Evolutionary conservation across 257 asterid species (phyloP).

Genomic region (Salvia hispanica): DNA sequence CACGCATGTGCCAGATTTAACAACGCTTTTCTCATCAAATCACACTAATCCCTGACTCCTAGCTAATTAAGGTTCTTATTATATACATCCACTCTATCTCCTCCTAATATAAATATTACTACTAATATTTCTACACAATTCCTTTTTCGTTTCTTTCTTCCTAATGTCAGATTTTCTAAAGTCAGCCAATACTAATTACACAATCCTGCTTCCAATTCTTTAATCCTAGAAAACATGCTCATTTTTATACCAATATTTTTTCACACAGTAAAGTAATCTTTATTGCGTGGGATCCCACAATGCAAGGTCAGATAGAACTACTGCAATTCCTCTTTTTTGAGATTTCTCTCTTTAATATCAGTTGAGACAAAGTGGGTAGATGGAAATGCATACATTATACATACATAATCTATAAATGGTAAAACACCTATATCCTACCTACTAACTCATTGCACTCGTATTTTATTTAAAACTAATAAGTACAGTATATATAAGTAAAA

Average conservation of each 20-base stretch:
- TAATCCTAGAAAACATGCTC: neutral
- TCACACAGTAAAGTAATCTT: neutral
- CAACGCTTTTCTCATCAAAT: neutral
- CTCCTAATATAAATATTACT: neutral
- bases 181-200: neutral
- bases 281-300: slow-evolving; percentile 39
- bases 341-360: slow-evolving; percentile 20
- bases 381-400: neutral
- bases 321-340: neutral
- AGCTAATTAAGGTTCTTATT: neutral
- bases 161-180: slow-evolving; percentile 12
- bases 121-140: neutral
- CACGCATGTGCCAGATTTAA: neutral
- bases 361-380: slow-evolving; percentile 41
- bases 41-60: slow-evolving; percentile 25
- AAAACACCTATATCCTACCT: no score
- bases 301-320: slow-evolving; percentile 31
- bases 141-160: neutral
- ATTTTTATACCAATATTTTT: neutral
- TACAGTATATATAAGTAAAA: no score
- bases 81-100: neutral
- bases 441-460: no score
- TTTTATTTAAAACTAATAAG: no score
- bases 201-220: slow-evolving; percentile 1
- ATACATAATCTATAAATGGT: neutral